Base-by-base conservation (phyloP, 345 rosid genomes). In the Brassica cretica region DNA sequence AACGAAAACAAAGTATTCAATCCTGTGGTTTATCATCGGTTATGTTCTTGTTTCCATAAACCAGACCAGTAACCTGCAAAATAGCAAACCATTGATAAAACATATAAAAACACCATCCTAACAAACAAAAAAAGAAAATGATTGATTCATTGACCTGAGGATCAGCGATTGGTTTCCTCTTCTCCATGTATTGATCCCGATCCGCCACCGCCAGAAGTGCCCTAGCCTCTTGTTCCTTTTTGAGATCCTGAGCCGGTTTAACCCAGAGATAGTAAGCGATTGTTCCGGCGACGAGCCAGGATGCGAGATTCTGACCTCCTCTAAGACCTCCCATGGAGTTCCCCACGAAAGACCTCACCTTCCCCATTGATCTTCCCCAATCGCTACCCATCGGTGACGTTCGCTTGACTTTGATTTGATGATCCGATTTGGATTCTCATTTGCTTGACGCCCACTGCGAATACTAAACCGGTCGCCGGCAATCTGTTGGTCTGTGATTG, bases 191-290 rank as follows among this genome's bases (percentile, higher is more conserved):
- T 10, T 91, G 84, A 79, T 88, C 80, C 7, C 91, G 85, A 82
- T 94, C 94, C 0, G 90, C 69, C 67, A 91, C 87, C 12, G 94
- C 93, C 41, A 92, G 93, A 6, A 88, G 88, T 33, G 89, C 92
- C 80, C 75, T 89, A 79, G 88, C 94, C 97, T 90, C 73, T 80
- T 92, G 98, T 60, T 92, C 87, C 64, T 88, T 89, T 80, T 82
- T 84, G 73, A 94, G 97, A 74, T 93, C 99, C 7, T 87, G 98
- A 59, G 97, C 78, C 21, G 99, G 99, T 80, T 91, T 93, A 68
- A 95, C 82, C 98, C 99, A 95, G 59, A 95, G 93, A 80, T 79
- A 90, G 77, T 93, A 95, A 2, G 99, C 99, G 19, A 95, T 83
- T 51, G 96, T 89, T 65, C 99, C 97, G 1, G 98, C 98, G 25